A percentile compares a stretch with the other conserved stretches of the same genome.
Evolutionary conservation across 2,329 filamentous ascomycete species (phyloP).

Genomic region (Diaporthe aspalathi): DNA sequence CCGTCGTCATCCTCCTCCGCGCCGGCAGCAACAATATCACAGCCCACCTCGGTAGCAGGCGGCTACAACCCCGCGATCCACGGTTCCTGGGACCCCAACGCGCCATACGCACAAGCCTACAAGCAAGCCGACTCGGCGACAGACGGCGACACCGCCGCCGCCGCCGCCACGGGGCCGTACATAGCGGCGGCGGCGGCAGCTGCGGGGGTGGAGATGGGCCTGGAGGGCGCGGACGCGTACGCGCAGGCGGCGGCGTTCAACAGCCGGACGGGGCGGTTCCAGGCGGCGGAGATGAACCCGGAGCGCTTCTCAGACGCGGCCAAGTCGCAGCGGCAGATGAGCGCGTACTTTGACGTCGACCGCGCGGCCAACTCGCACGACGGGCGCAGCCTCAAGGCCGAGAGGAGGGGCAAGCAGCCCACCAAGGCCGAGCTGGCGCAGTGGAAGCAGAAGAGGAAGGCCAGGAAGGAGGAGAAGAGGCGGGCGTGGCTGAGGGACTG

Average conservation of each 20-base stretch:
- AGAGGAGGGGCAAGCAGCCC: conserved; percentile 86
- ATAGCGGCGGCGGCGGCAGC: conserved; percentile 40
- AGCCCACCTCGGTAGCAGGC: conserved; percentile 62
- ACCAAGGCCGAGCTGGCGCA: conserved; percentile 88
- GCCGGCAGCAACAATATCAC: conserved; percentile 43
- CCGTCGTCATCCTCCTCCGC: conserved; percentile 40
- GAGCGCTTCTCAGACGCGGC: conserved; percentile 88
- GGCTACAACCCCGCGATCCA: conserved; percentile 98
- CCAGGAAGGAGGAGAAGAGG: conserved; percentile 94
- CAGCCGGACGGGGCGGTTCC: conserved; percentile 87
- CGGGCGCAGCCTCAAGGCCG: conserved; percentile 89
- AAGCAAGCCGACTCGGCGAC: conserved; percentile 50
- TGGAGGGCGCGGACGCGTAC: conserved; percentile 62
- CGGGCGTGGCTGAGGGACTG: conserved; percentile 90
- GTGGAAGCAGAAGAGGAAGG: conserved; percentile 89
- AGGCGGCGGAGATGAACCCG: conserved; percentile 73
- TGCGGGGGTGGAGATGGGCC: conserved; percentile 51
- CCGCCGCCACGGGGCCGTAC: conserved; percentile 44
- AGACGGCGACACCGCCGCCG: conserved; percentile 48
- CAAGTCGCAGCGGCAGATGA: conserved; percentile 89
- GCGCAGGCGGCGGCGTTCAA: conserved; percentile 84
- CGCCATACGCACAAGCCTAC: conserved; percentile 84
- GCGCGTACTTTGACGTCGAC: conserved; percentile 95
- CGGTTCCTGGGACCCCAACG: conserved; percentile 94
- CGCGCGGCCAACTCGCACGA: conserved; percentile 92